These are phyloP conservation scores for Paradendryphiella salina DNA, from an alignment of 2,329 filamentous ascomycete species.

Conservation along the genomic window DNA sequence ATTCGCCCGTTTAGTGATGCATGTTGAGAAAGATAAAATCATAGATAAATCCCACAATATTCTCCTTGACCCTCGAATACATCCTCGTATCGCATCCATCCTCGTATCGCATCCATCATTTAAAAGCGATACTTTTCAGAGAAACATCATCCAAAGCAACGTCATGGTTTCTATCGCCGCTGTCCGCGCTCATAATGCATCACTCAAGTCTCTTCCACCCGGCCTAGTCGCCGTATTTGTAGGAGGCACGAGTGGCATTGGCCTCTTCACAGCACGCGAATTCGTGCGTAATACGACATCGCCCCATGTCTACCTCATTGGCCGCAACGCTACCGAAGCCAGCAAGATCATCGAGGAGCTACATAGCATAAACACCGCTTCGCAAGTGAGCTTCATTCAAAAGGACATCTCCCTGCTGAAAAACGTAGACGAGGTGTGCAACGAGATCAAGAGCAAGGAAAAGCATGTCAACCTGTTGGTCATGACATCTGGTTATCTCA, in stretches of 20 bases:
- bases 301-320: conserved; percentile 51
- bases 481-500: conserved; percentile 56
- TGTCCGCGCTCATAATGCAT: conserved; percentile 32
- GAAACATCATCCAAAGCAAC: not conserved
- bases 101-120: too few relatives aligned
- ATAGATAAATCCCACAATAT: too few relatives aligned
- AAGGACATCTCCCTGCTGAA: conserved; percentile 48
- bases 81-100: too few relatives aligned
- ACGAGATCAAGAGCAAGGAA: conserved; percentile 57
- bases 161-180: conserved; percentile 30
- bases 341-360: conserved; percentile 45
- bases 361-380: conserved; percentile 44
- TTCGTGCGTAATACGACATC: conserved; percentile 46
- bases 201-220: conserved; percentile 30
- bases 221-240: conserved; percentile 43
- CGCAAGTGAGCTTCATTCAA: conserved; percentile 48
- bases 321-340: conserved; percentile 48
- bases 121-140: too few relatives aligned
- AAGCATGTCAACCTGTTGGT: conserved; percentile 59
- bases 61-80: too few relatives aligned
- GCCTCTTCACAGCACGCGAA: conserved; percentile 50
- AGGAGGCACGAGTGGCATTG: conserved; percentile 52
- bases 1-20: too few relatives aligned
- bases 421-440: conserved; percentile 51
- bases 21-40: too few relatives aligned